These are phyloP conservation scores for Sclerotinia borealis DNA, from an alignment of 2,329 filamentous ascomycete genomes.

Conservation along the genomic window DNA sequence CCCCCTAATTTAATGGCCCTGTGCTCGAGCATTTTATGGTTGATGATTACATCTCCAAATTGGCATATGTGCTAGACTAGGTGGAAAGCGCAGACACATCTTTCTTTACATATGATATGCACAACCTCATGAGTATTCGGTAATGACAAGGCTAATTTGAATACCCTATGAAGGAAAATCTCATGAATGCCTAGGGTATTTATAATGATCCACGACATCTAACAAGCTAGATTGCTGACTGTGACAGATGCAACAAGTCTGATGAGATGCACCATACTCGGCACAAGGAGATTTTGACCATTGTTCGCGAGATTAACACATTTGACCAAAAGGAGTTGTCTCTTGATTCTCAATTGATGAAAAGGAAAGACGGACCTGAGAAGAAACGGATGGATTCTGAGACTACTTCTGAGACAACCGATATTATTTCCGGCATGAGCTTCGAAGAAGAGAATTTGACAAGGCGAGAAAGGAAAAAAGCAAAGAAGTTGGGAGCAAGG, in stretches of 20 bases:
- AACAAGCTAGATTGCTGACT: slow-evolving; percentile 7
- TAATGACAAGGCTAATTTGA: neutral
- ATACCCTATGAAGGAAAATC: slow-evolving; percentile 23
- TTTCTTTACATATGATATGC: neutral
- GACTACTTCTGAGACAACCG: slow-evolving; percentile 12
- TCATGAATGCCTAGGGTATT: slow-evolving; percentile 30
- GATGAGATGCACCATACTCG: slow-evolving; percentile 31
- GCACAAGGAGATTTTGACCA: slow-evolving; percentile 30
- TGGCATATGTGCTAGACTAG: neutral
- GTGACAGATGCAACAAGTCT: slow-evolving; percentile 27
- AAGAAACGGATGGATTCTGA: neutral
- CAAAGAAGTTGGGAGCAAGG: slow-evolving; percentile 21
- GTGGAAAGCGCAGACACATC: neutral
- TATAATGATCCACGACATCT: neutral
- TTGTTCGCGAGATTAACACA: slow-evolving; percentile 24
- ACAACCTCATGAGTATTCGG: neutral
- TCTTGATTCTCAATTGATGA: slow-evolving; percentile 2
- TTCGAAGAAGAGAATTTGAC: slow-evolving; percentile 16
- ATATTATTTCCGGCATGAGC: slow-evolving; percentile 20
- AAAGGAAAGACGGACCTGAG: neutral
- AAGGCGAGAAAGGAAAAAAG: slow-evolving; percentile 25
- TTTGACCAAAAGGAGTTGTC: slow-evolving; percentile 18
- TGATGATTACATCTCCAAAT: neutral
- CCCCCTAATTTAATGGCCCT: neutral
- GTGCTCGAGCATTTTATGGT: neutral